Evolutionary conservation across 2,329 filamentous ascomycete genomes (phyloP).

Genomic region (Diaporthe ampelina): DNA sequence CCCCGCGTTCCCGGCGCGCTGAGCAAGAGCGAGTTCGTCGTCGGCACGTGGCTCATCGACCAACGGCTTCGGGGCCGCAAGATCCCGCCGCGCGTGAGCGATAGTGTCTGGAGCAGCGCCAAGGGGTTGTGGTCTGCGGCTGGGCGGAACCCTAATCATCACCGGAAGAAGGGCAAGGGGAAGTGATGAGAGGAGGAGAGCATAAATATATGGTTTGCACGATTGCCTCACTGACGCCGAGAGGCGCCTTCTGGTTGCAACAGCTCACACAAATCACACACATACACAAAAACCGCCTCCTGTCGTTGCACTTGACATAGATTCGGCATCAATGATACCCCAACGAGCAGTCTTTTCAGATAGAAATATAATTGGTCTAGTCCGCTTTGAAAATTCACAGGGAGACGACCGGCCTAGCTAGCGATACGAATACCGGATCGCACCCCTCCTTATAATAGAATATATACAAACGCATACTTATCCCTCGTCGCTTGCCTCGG

Average conservation of each 20-base stretch:
- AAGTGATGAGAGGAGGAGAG: not conserved
- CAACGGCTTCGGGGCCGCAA: slow-evolving; percentile 85
- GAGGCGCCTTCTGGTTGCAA: not conserved
- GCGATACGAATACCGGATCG: not conserved
- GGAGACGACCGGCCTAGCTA: not conserved
- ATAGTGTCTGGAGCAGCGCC: slow-evolving; percentile 83
- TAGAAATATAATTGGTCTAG: slow-evolving; percentile 8
- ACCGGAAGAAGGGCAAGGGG: slow-evolving; percentile 45
- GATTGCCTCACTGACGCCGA: not conserved
- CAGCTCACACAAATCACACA: not conserved
- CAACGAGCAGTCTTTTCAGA: slow-evolving; percentile 29
- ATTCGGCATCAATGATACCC: slow-evolving; percentile 27
- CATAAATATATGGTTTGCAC: not conserved
- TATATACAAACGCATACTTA: not conserved
- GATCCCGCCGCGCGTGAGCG: slow-evolving; percentile 77
- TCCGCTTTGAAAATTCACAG: not conserved
- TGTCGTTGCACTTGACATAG: slow-evolving; percentile 22
- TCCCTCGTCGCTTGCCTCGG: not conserved
- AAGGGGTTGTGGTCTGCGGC: slow-evolving; percentile 59
- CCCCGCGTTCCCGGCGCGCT: slow-evolving; percentile 56
- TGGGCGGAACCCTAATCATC: slow-evolving; percentile 45
- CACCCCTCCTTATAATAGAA: not conserved
- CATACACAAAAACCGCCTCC: not conserved
- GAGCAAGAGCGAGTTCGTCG: slow-evolving; percentile 80
- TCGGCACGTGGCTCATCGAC: slow-evolving; percentile 87